These are phyloP conservation scores for Pyrenopolyporus hunteri DNA, from an alignment of 495 filamentous ascomycete genomes.

Conservation along the genomic window DNA sequence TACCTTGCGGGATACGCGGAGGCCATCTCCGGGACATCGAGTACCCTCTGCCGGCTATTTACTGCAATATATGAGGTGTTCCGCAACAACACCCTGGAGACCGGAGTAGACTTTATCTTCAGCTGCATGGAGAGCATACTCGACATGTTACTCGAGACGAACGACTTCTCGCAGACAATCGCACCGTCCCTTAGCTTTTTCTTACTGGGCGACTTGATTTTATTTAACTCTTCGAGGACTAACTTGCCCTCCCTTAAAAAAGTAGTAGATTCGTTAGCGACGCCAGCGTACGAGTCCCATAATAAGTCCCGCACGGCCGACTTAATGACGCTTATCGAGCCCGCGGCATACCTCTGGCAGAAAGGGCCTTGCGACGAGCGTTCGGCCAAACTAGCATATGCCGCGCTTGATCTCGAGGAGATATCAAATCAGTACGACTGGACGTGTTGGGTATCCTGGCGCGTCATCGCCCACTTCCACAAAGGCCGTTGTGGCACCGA, in stretches of 20 bases:
- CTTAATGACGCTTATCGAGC: conserved; percentile 18
- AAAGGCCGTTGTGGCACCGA: conserved; percentile 13
- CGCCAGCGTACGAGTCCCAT: conserved; percentile 2
- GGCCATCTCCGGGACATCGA: conserved; percentile 9
- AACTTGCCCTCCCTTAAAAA: conserved; percentile 23
- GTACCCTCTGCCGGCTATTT: conserved; percentile 25
- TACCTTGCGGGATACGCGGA: conserved; percentile 32
- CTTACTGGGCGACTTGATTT: conserved; percentile 21
- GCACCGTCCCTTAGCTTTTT: conserved; percentile 22
- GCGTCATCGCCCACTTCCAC: conserved; percentile 32
- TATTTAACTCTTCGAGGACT: conserved; percentile 25
- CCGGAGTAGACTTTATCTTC: conserved; percentile 28
- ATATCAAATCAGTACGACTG: conserved; percentile 23
- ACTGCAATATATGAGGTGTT: conserved; percentile 24
- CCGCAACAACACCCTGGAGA: conserved; percentile 17
- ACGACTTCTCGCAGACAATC: conserved; percentile 20
- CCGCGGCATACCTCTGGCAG: conserved; percentile 32
- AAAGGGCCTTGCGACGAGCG: conserved; percentile 25
- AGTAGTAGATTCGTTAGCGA: conserved; percentile 8
- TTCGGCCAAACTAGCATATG: conserved; percentile 20
- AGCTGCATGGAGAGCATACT: conserved; percentile 36
- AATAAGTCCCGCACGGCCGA: background rate
- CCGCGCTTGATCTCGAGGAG: conserved; percentile 3
- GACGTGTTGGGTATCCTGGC: conserved; percentile 33
- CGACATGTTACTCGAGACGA: conserved; percentile 30